Conservation (phyloP, 1,284 basidiomycete genomes). For the Tilletia walkeri region DNA sequence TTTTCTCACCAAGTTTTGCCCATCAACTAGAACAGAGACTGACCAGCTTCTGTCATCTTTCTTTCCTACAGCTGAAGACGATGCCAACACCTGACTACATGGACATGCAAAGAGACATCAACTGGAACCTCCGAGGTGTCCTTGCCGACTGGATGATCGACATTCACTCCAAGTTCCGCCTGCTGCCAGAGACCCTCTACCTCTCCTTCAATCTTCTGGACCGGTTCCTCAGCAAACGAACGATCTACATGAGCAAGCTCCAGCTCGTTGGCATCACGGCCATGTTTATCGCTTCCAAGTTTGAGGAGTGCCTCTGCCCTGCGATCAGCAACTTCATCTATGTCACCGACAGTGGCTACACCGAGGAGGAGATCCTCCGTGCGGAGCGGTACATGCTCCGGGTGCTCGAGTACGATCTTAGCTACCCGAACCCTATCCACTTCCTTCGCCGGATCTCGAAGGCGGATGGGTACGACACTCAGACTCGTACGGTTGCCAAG, state of each 20-base stretch:
- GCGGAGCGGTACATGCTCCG: conserved; percentile 91
- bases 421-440: conserved; percentile 89
- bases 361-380: conserved; percentile 50
- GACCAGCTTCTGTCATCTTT: background rate
- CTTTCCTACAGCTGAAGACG: conserved; percentile 28
- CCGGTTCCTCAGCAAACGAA: conserved; percentile 85
- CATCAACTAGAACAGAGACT: background rate
- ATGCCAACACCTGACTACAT: conserved; percentile 54
- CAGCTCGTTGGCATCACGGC: conserved; percentile 93
- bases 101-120: conserved; percentile 48
- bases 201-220: conserved; percentile 93
- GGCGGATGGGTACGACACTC: conserved; percentile 65
- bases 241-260: conserved; percentile 85
- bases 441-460: conserved; percentile 70
- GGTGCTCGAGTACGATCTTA: conserved; percentile 85
- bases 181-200: conserved; percentile 93
- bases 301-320: conserved; percentile 92
- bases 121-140: conserved; percentile 67
- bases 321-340: conserved; percentile 78
- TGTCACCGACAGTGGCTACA: conserved; percentile 50
- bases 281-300: conserved; percentile 90
- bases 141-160: conserved; percentile 97
- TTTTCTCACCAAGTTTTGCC: background rate
- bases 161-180: conserved; percentile 87
- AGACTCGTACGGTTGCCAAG: conserved; percentile 85